phyloP scores from a whole-genome alignment of 345 rosid species.

The Combretum micranthum region DNA sequence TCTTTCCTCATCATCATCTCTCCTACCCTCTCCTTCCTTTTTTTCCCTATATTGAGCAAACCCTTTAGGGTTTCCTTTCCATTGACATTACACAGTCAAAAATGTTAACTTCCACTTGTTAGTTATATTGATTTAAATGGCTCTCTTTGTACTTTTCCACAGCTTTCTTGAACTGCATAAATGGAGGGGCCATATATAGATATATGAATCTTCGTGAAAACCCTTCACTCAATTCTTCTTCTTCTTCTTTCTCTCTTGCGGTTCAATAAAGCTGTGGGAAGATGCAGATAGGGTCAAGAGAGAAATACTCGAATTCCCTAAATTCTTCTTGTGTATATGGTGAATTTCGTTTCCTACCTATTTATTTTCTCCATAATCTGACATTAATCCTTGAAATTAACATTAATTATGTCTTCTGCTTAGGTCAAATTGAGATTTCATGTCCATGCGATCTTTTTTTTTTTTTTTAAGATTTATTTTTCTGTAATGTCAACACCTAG shows the following conservation, averaged over 20 bases:
- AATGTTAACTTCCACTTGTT: constrained; percentile 1
- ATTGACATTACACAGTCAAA: not conserved
- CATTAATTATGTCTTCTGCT: too few species aligned
- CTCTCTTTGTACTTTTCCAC: constrained; percentile 93
- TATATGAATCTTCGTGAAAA: not conserved
- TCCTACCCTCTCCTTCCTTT: not conserved
- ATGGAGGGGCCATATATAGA: not conserved
- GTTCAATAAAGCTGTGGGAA: constrained; percentile 99
- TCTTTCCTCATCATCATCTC: not conserved
- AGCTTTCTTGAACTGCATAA: constrained; percentile 99
- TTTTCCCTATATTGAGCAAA: not conserved
- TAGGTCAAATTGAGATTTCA: too few species aligned
- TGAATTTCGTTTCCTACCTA: too few species aligned
- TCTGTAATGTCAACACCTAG: too few species aligned
- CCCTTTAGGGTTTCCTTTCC: not conserved
- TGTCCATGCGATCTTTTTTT: too few species aligned
- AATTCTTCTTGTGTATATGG: too few species aligned
- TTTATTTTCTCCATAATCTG: too few species aligned
- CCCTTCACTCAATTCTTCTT: not conserved
- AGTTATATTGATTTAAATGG: constrained; percentile 20
- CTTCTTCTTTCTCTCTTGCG: constrained; percentile 19
- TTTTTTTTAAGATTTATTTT: too few species aligned
- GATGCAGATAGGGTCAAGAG: constrained; percentile 52
- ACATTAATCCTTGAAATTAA: too few species aligned
- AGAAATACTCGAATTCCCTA: not conserved